These are phyloP conservation scores for Suillus sp. DNA, from an alignment of 768 basidiomycete genomes.

Conservation along the genomic window DNA sequence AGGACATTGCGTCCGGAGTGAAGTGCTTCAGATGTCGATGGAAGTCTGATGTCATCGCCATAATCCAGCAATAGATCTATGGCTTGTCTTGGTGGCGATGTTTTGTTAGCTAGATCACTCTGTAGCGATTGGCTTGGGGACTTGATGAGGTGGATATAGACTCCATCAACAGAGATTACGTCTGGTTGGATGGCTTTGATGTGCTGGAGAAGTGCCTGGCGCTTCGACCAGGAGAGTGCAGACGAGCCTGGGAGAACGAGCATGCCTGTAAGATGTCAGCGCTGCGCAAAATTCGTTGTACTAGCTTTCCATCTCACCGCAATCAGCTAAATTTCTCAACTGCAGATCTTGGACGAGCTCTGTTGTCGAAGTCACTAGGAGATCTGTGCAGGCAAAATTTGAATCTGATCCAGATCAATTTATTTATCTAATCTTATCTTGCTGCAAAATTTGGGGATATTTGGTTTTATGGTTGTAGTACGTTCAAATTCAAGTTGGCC, in stretches of 20 bases:
- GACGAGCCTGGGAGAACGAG: constrained; percentile 79
- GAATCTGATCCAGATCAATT: not conserved
- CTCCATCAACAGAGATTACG: constrained; percentile 72
- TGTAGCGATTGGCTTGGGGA: constrained; percentile 49
- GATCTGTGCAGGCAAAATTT: not conserved
- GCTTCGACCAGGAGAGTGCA: constrained; percentile 69
- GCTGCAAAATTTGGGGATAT: not conserved
- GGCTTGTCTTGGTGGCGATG: constrained; percentile 49
- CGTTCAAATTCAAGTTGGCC: too few species aligned
- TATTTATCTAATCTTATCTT: constrained; percentile 1
- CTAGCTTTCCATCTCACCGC: not conserved
- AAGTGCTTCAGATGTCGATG: constrained; percentile 41
- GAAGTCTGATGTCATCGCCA: constrained; percentile 70
- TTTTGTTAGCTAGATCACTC: constrained; percentile 44
- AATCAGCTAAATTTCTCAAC: not conserved
- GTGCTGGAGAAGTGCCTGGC: constrained; percentile 60
- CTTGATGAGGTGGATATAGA: constrained; percentile 87
- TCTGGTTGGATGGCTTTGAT: constrained; percentile 56
- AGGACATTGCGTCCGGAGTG: constrained; percentile 45
- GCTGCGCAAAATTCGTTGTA: not conserved
- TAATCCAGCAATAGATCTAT: constrained; percentile 80
- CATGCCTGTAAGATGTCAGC: constrained; percentile 47
- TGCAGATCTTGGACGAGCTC: not conserved
- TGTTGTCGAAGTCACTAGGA: not conserved
- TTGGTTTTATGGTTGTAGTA: too few species aligned